Evolutionary conservation across 768 basidiomycete genomes (phyloP), one percentile per base, ranked within the genome.

Genomic region (Baorangia bicolor): DNA sequence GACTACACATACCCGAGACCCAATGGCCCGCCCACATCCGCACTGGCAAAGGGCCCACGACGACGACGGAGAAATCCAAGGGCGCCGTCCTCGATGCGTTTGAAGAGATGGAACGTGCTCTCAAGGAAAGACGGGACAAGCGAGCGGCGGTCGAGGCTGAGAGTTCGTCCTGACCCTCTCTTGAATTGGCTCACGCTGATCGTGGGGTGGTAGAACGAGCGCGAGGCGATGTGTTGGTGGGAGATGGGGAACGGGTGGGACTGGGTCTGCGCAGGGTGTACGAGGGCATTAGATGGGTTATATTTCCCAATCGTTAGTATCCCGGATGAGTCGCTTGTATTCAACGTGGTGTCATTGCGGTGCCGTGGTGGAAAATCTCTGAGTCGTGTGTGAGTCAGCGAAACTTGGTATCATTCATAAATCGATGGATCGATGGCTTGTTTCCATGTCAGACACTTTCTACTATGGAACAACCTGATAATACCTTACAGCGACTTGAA

Each of bases 21-120:
- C 74, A 85, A 62, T 95, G 93, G 92, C 92, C 93, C 1, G 52
- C 62, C 1, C 74, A 68, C 27, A 75, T 92, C 20, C 77, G 72
- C 27, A 51, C 60, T 7, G 14, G 12, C n/a, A 47, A 42, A 11
- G 34, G 31, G n/a, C 30, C 54, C 37, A 20, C 46, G 3, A 31
- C 40, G 21, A 11, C 43, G 16, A 14, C 35, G 4, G 49, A 50
- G 23, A 67, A 56, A 44, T 60, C 67, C 28, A 68, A 66, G 45
- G 56, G 70, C 12, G 77, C 75, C 3, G 74, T 79, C n/a, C 57
- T 85, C 48, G 81, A 71, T 59, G 88, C 87, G 14, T 92, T 93
- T 65, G 84, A 89, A 61, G 83, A 86, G 71, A 74, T 91, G 75
- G 90, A 90, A 63, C 74, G 76, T 58, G 63, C 74, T 12, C 69